Percentiles rank a stretch among this genome's conserved stretches.
These are phyloP conservation scores for Pholiota conissans DNA, from an alignment of 768 basidiomycete genomes.

Conservation along the genomic window DNA sequence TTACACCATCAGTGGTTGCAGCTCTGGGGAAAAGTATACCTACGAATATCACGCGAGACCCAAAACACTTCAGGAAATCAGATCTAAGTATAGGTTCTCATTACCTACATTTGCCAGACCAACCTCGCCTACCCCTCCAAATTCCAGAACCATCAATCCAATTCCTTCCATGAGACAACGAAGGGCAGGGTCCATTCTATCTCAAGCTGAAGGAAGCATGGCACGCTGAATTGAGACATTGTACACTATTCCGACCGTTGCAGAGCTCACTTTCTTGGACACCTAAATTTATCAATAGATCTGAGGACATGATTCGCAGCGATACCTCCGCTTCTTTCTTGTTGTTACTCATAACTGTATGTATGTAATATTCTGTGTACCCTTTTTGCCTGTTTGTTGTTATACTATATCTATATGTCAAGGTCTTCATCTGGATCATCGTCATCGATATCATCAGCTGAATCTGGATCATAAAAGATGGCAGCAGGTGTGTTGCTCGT, in stretches of 20 bases:
- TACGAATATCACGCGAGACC: slow-evolving; percentile 25
- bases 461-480: slow-evolving; percentile 90
- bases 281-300: neutral
- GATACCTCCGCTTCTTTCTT: slow-evolving; percentile 1
- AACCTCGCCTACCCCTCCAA: slow-evolving; percentile 20
- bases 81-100: slow-evolving; percentile 36
- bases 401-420: slow-evolving; percentile 53
- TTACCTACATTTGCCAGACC: slow-evolving; percentile 24
- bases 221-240: neutral
- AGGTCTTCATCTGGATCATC: slow-evolving; percentile 96
- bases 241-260: neutral
- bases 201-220: neutral
- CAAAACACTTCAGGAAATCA: slow-evolving; percentile 35
- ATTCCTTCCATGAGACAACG: slow-evolving; percentile 3
- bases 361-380: neutral
- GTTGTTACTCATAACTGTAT: neutral
- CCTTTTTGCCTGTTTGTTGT: neutral
- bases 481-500: slow-evolving; percentile 34
- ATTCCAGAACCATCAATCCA: neutral
- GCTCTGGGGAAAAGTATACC: slow-evolving; percentile 13
- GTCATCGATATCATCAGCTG: slow-evolving; percentile 92
- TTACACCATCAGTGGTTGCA: slow-evolving; percentile 2
- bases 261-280: neutral
- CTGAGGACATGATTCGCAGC: neutral
- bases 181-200: slow-evolving; percentile 3